Base-by-base conservation (phyloP, 1,284 basidiomycete species). In the Ceratobasidium sp. region DNA sequence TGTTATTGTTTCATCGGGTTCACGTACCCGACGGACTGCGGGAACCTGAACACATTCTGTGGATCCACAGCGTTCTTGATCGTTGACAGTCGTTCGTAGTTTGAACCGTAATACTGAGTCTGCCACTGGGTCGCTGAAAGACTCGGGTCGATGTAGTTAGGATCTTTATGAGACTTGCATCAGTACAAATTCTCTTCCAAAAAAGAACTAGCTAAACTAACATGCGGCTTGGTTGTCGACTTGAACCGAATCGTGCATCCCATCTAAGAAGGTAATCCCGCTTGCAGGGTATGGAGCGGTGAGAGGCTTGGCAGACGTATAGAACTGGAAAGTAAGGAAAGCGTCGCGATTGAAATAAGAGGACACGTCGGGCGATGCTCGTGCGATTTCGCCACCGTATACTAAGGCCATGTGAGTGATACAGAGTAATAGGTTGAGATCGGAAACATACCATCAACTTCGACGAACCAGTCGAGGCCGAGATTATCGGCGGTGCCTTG, bases 251-350 rank as follows among this genome's bases (percentile, higher is more conserved):
- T 62, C 52, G 28, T 70, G 56, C 78, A 79, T 70, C 15, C 69
- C 69, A 50, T 78, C 71, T n/a, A 78, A 46, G 48, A 78, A 78
- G n/a, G 69, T 57, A n/a, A 78, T 78, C 7, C 73, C 73, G 28
- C 50, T 69, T 52, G 54, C 65, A 67, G 50, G 52, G 50, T 69
- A 75, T 13, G 59, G 69, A 9, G 52, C 54, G 1, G 50, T 66
- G 1, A 62, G 40, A 2, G 50, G 50, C 38, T 68, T 70, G 62
- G 59, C 59, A n/a, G 76, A 79, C 1, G 83, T 84, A 77, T 85
- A 84, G 59, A 85, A 80, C 66, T 85, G 84, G 75, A 82, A 83
- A 15, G 74, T 80, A 9, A 84, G 77, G 46, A 83, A 82, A 17
- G 81, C 81, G 75, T 82, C 80, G 13, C 84, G 79, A 69, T 82